Percentiles rank a stretch among this genome's conserved stretches.
phyloP scores from a whole-genome alignment of 2,329 filamentous ascomycete genomes.

The Aspergillus ibericus region DNA sequence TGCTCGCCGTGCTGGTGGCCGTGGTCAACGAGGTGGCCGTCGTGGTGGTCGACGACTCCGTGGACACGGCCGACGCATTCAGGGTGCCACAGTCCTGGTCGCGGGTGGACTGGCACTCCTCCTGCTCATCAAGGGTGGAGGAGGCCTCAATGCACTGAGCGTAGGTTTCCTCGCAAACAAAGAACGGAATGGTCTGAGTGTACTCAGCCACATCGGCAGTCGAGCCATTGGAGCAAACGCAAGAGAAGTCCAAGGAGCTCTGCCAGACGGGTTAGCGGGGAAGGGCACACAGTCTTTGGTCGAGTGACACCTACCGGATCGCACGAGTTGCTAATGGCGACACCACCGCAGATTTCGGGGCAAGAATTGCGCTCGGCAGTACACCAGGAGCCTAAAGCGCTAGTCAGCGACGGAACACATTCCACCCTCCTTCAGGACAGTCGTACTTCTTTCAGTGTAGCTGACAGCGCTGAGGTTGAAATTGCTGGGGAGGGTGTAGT shows the following conservation, averaged over 20 bases:
- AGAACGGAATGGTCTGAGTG: conserved; percentile 59
- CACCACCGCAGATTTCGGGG: conserved; percentile 58
- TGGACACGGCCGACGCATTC: conserved; percentile 41
- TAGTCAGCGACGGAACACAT: not conserved
- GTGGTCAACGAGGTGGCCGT: conserved; percentile 4
- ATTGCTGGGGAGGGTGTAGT: conserved; percentile 12
- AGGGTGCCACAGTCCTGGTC: conserved; percentile 54
- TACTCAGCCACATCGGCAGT: conserved; percentile 58
- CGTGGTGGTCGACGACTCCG: conserved; percentile 28
- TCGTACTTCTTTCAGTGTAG: conserved; percentile 6
- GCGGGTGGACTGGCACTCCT: conserved; percentile 46
- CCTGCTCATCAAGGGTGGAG: conserved; percentile 45
- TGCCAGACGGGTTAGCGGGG: conserved; percentile 25
- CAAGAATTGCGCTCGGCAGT: conserved; percentile 60
- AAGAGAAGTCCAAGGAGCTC: conserved; percentile 55
- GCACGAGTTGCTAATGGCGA: conserved; percentile 55
- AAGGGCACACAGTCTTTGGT: conserved; percentile 10
- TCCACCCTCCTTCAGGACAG: not conserved
- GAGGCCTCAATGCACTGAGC: conserved; percentile 47
- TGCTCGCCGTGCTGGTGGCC: conserved; percentile 19
- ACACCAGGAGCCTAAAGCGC: conserved; percentile 55
- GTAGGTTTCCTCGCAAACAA: conserved; percentile 58
- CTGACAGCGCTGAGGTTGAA: conserved; percentile 10
- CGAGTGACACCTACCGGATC: conserved; percentile 51
- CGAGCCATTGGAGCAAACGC: conserved; percentile 58